A percentile compares a stretch with the other conserved stretches of the same genome.
Evolutionary conservation across 805 yeast species (phyloP).

Genomic region (Candida coquimbonensis): DNA sequence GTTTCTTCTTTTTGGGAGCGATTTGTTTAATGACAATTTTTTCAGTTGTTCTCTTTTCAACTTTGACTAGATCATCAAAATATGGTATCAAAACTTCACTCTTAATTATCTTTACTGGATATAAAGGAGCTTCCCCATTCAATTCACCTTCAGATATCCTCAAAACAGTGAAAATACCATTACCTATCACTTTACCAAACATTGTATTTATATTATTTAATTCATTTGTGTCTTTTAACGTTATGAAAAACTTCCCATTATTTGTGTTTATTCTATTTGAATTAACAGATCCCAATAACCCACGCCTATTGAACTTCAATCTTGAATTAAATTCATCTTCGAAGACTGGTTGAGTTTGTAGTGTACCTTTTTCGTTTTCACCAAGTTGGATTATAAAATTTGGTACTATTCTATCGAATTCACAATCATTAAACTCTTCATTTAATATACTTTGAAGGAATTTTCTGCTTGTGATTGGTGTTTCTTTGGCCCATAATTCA

Average conservation of each 20-base stretch:
- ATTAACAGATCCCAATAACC: constrained; percentile 46
- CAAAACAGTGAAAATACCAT: constrained; percentile 45
- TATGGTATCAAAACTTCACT: constrained; percentile 39
- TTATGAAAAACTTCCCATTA: constrained; percentile 41
- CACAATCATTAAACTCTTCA: constrained; percentile 33
- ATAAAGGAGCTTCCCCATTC: constrained; percentile 38
- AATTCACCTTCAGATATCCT: constrained; percentile 43
- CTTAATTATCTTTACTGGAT: constrained; percentile 39
- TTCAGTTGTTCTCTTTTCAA: background rate
- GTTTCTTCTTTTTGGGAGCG: constrained; percentile 22
- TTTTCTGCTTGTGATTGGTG: constrained; percentile 39
- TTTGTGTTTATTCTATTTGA: constrained; percentile 24
- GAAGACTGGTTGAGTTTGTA: constrained; percentile 11
- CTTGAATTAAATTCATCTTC: constrained; percentile 45
- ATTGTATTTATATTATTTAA: constrained; percentile 37
- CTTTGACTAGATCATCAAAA: constrained; percentile 36
- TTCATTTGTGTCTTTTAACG: constrained; percentile 39
- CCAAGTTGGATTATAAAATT: constrained; percentile 33
- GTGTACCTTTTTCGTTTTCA: constrained; percentile 9
- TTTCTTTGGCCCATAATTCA: constrained; percentile 66
- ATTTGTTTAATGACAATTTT: background rate
- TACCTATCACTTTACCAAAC: constrained; percentile 55
- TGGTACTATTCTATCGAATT: constrained; percentile 34
- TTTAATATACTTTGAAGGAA: constrained; percentile 46
- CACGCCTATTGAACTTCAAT: constrained; percentile 43